Conservation (phyloP, 2,329 filamentous ascomycete species). For the Aaosphaeria pasadenensis region DNA sequence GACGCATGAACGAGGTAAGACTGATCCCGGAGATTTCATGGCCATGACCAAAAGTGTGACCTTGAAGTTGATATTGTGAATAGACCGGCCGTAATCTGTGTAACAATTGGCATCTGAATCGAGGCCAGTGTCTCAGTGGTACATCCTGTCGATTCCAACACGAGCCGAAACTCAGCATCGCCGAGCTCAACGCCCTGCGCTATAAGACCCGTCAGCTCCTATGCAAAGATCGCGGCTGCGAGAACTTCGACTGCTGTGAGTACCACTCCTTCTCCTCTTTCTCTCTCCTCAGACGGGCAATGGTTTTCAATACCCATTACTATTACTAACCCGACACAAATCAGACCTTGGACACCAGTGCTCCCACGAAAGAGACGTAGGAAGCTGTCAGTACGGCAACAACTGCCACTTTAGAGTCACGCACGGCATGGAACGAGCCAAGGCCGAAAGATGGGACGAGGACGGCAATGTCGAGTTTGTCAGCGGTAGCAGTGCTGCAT, state of each 20-base stretch:
- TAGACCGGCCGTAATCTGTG: slow-evolving; percentile 28
- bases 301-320: background rate
- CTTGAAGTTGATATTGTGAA: background rate
- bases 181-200: slow-evolving; percentile 39
- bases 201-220: slow-evolving; percentile 41
- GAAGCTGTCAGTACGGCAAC: slow-evolving; percentile 35
- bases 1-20: slow-evolving; percentile 23
- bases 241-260: slow-evolving; percentile 42
- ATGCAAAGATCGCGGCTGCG: slow-evolving; percentile 39
- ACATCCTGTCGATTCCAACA: slow-evolving; percentile 44
- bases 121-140: slow-evolving; percentile 38
- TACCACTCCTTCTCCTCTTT: slow-evolving; percentile 1
- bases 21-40: background rate
- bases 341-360: slow-evolving; percentile 41
- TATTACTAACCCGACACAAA: background rate
- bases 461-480: slow-evolving; percentile 7
- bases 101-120: slow-evolving; percentile 32
- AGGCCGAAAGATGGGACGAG: slow-evolving; percentile 22
- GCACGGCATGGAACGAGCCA: slow-evolving; percentile 37
- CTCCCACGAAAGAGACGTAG: slow-evolving; percentile 30
- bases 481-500: no score
- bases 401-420: slow-evolving; percentile 37
- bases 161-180: slow-evolving; percentile 35
- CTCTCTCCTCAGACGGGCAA: background rate
- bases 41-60: background rate